Percentiles rank a stretch among this genome's conserved stretches.
Evolutionary conservation across 2,329 filamentous ascomycete genomes (phyloP).

Genomic region (Penicillium concentricum): DNA sequence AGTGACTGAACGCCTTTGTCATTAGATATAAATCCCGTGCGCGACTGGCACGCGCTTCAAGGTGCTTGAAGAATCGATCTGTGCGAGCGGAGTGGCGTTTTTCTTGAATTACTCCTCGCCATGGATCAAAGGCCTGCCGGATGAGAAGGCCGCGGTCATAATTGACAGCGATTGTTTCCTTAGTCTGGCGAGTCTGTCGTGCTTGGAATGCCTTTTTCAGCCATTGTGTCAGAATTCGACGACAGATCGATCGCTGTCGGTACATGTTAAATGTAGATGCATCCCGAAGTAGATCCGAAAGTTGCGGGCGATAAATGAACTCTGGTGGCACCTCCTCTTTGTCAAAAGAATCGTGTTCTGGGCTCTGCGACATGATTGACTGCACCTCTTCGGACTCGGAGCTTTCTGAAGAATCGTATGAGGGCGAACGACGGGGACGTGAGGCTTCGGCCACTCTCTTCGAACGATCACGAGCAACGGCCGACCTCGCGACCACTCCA

Average conservation of each 20-base stretch:
- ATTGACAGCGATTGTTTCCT: constrained; percentile 47
- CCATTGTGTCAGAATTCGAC: constrained; percentile 49
- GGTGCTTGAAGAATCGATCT: constrained; percentile 54
- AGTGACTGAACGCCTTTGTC: constrained; percentile 65
- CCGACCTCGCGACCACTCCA: constrained; percentile 29
- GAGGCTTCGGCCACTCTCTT: constrained; percentile 27
- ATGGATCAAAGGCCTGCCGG: constrained; percentile 53
- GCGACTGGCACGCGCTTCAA: constrained; percentile 60
- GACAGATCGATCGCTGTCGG: constrained; percentile 38
- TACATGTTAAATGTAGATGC: constrained; percentile 50
- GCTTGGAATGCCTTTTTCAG: constrained; percentile 43
- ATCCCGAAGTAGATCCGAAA: constrained; percentile 52
- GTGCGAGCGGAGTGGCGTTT: constrained; percentile 48
- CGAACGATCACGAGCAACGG: constrained; percentile 31
- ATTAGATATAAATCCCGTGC: constrained; percentile 66
- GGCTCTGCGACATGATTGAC: constrained; percentile 20
- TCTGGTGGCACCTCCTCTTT: constrained; percentile 34
- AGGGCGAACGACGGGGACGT: constrained; percentile 14
- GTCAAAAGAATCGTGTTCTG: constrained; percentile 26
- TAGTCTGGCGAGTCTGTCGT: constrained; percentile 37
- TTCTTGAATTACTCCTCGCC: constrained; percentile 43
- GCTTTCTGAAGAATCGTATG: constrained; percentile 23
- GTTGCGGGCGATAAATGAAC: constrained; percentile 49
- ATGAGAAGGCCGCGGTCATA: constrained; percentile 54
- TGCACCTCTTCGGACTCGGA: constrained; percentile 22